These are phyloP conservation scores for Globisporangium alternatum DNA, from an alignment of 352 stramenopile genomes.

Conservation along the genomic window DNA sequence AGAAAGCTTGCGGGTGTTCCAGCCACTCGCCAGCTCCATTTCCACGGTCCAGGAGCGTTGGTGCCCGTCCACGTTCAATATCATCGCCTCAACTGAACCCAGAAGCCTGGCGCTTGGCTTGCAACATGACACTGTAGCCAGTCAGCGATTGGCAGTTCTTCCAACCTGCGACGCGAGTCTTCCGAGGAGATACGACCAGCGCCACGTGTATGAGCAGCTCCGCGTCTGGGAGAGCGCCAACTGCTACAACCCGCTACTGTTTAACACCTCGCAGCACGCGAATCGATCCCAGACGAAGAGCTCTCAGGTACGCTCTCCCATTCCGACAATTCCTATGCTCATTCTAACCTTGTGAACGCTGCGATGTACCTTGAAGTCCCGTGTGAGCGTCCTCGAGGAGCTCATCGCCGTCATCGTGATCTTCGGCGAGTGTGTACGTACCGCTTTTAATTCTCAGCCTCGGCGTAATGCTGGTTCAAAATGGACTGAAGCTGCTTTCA, in stretches of 20 bases:
- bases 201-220: slow-evolving; percentile 3
- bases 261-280: not conserved
- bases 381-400: not conserved
- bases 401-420: slow-evolving; percentile 13
- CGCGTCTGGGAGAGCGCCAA: slow-evolving; percentile 2
- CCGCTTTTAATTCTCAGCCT: not conserved
- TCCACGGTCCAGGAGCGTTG: not conserved
- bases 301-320: not conserved
- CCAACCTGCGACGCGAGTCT: not conserved
- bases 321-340: not conserved
- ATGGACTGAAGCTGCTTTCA: not conserved
- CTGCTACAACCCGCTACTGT: not conserved
- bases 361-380: not conserved
- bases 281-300: not conserved
- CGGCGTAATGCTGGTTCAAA: not conserved
- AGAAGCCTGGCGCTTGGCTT: not conserved
- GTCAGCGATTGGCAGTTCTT: not conserved
- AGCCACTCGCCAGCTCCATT: not conserved
- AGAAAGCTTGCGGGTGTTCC: not conserved
- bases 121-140: not conserved
- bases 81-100: not conserved
- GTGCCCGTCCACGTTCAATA: not conserved
- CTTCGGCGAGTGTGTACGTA: slow-evolving; percentile 27
- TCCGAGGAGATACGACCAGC: not conserved
- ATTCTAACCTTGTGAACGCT: not conserved